Evolutionary conservation across 2,329 filamentous ascomycete species (phyloP).

Genomic region (Iodosphaeria phyllophila): DNA sequence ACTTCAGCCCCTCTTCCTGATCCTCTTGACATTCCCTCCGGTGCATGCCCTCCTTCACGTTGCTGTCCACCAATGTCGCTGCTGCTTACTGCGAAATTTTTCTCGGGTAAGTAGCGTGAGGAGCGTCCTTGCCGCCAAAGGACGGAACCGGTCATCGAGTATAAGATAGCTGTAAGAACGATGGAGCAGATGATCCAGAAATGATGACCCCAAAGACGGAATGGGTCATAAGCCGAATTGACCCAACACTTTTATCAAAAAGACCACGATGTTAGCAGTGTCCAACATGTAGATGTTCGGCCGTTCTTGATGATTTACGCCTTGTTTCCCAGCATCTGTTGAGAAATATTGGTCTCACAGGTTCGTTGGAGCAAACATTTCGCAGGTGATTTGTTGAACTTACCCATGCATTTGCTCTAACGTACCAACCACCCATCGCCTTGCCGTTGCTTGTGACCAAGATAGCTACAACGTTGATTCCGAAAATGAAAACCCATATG

Average conservation of each 20-base stretch:
- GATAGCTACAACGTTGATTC: constrained; percentile 32
- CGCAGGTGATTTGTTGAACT: neutral
- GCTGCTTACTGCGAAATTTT: too few species aligned
- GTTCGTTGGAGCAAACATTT: too few species aligned
- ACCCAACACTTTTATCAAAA: constrained; percentile 3
- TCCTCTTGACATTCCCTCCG: too few species aligned
- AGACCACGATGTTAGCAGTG: neutral
- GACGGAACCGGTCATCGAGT: constrained; percentile 1
- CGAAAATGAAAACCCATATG: constrained; percentile 41
- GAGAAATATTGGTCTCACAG: too few species aligned
- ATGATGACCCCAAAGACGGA: constrained; percentile 2
- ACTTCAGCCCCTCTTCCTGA: neutral
- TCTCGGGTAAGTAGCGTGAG: constrained; percentile 9
- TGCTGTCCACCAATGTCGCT: too few species aligned
- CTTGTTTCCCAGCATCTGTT: too few species aligned
- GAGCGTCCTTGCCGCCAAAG: constrained; percentile 5
- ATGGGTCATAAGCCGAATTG: neutral
- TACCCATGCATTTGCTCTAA: constrained; percentile 18
- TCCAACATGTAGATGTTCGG: too few species aligned
- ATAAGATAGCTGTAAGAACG: neutral
- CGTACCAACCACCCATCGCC: constrained; percentile 46
- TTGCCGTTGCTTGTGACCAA: constrained; percentile 27
- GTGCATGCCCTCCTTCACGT: too few species aligned
- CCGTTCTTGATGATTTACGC: too few species aligned
- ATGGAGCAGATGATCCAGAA: constrained; percentile 3